A percentile compares a stretch with the other conserved stretches of the same genome.
phyloP scores from a whole-genome alignment of 2,329 filamentous ascomycete genomes.

The Xylariaceae sp. region DNA sequence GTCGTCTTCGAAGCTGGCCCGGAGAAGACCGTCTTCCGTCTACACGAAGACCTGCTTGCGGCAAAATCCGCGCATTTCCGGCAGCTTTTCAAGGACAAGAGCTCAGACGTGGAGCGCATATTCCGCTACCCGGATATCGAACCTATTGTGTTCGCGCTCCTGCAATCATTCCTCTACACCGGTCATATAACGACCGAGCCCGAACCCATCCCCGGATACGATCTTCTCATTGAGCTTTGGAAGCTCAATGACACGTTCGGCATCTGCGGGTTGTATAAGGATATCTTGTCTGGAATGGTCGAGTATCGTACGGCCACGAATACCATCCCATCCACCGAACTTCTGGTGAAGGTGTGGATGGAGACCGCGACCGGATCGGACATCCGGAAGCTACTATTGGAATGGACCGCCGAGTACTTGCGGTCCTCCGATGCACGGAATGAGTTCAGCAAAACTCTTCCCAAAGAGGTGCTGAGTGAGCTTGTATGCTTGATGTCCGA shows the following conservation, averaged over 20 bases:
- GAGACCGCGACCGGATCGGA: slow-evolving; percentile 57
- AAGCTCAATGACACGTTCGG: slow-evolving; percentile 49
- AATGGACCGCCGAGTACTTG: slow-evolving; percentile 61
- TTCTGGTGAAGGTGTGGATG: slow-evolving; percentile 57
- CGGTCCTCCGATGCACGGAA: slow-evolving; percentile 50
- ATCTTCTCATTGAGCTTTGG: slow-evolving; percentile 51
- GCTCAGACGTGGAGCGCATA: slow-evolving; percentile 42
- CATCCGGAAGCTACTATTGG: slow-evolving; percentile 52
- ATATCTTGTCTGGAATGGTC: slow-evolving; percentile 52
- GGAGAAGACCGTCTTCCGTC: slow-evolving; percentile 49
- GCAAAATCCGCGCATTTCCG: slow-evolving; percentile 46
- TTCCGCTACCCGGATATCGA: slow-evolving; percentile 46
- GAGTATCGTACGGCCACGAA: slow-evolving; percentile 49
- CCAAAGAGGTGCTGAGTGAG: slow-evolving; percentile 58
- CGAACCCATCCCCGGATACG: slow-evolving; percentile 45
- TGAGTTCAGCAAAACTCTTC: slow-evolving; percentile 56
- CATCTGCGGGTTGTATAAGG: slow-evolving; percentile 52
- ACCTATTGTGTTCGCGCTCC: slow-evolving; percentile 49
- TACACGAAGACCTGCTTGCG: slow-evolving; percentile 55
- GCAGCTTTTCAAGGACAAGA: slow-evolving; percentile 38
- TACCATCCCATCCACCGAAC: slow-evolving; percentile 52
- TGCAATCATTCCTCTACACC: slow-evolving; percentile 52
- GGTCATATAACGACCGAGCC: slow-evolving; percentile 41
- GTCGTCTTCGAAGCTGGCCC: slow-evolving; percentile 47
- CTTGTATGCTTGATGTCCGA: slow-evolving; percentile 37